phyloP scores from a whole-genome alignment of 352 stramenopile species.

The Aphanomyces stellatus region DNA sequence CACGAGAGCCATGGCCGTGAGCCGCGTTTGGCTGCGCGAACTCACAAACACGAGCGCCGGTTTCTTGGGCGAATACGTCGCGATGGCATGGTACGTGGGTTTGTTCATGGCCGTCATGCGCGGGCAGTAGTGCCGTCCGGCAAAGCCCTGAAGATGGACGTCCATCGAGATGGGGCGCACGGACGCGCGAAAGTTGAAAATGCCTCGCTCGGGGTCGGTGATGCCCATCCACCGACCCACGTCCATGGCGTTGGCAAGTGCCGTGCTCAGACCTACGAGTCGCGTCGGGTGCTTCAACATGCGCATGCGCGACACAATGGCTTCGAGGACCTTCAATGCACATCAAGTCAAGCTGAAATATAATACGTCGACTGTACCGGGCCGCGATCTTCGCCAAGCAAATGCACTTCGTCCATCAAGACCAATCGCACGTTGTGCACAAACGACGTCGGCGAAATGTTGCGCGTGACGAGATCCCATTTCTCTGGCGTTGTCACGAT shows the following conservation, averaged over 20 bases:
- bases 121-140: conserved; percentile 94
- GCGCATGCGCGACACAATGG: conserved; percentile 88
- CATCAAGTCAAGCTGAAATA: too few relatives aligned
- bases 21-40: conserved; percentile 94
- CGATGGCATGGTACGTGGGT: conserved; percentile 96
- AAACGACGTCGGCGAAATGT: conserved; percentile 66
- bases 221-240: conserved; percentile 97
- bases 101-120: conserved; percentile 99
- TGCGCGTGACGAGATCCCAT: conserved; percentile 96
- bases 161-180: conserved; percentile 96
- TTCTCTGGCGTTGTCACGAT: conserved; percentile 98
- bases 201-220: conserved; percentile 47
- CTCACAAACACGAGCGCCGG: conserved; percentile 97
- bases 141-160: conserved; percentile 95
- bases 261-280: conserved; percentile 94
- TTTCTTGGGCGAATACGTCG: conserved; percentile 90
- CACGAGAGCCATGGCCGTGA: conserved; percentile 97
- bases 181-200: conserved; percentile 93
- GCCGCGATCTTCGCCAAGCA: conserved; percentile 92
- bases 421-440: conserved; percentile 82
- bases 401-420: conserved; percentile 97
- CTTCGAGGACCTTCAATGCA: conserved; percentile 35
- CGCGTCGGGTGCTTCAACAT: conserved; percentile 73
- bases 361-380: too few relatives aligned
- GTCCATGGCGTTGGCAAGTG: conserved; percentile 93